Evolutionary conservation across 352 stramenopile species (phyloP), one percentile per base, ranked within the genome.

Genomic region (Pythium angustatum): DNA sequence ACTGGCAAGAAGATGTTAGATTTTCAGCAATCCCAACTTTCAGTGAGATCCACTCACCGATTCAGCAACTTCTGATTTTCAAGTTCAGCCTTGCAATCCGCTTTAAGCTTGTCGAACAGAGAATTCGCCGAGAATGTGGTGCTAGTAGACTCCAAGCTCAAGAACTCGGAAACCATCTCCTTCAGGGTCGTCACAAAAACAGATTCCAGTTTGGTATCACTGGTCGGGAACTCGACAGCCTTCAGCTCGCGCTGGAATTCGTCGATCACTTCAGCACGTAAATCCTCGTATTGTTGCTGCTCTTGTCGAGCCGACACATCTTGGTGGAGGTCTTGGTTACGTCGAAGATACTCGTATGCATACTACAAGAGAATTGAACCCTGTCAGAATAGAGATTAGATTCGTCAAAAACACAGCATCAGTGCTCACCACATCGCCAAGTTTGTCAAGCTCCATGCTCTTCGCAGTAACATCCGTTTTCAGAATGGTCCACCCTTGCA

Each of bases 51-150:
- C 22, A 65, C 73, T 4, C 55, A 91, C 82, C 74, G 56, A 59
- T 90, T 93, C 10, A 91, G 70, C 49, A 79, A 65, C 50, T 92
- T 95, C 53, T 93, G 83, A 34, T 86, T 91, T 36, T 91, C 77
- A 14, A 95, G 68, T 3, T 74, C 69, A 33, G 66, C 49, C 56
- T 71, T 79, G 60, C 81, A 90, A 56, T 93, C 83, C 11, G 49
- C 77, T 17, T 75, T 83, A 22, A 94, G 64, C 34, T 76, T 81
- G 21, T 90, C 80, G 24, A 76, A 78, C 30, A 89, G 59, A 1
- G 68, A 68, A 41, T 78, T 81, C 12, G 73, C 67, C 36, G 73
- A 82, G 38, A 88, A 87, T 41, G 62, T 72, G 1, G 68, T 78
- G 48, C 69, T 76, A 48, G 77, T 77, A 28, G 66, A 68, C 26